Evolutionary conservation across 306 rosid genomes (phyloP).

Genomic region (Prunus fruticosa): DNA sequence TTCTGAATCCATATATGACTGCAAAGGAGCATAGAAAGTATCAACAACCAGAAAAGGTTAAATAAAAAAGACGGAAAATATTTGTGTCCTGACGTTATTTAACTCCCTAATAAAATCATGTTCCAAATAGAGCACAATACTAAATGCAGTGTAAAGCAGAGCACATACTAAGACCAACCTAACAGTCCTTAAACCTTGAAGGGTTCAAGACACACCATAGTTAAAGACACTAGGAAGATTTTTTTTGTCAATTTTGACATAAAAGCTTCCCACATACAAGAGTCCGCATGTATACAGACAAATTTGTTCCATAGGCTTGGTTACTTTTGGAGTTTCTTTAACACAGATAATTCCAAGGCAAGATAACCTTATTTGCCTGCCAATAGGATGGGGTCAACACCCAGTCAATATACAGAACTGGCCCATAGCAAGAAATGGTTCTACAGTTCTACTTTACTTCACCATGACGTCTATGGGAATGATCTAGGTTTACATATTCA

Average conservation of each 20-base stretch:
- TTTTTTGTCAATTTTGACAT: neutral
- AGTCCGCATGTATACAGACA: neutral
- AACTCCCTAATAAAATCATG: neutral
- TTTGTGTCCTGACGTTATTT: neutral
- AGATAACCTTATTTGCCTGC: neutral
- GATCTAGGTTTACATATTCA: neutral
- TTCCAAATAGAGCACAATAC: neutral
- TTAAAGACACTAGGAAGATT: neutral
- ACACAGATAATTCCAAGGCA: neutral
- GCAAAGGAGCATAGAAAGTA: conserved; percentile 34
- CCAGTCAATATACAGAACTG: neutral
- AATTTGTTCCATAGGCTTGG: neutral
- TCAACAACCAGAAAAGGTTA: conserved; percentile 12
- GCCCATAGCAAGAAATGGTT: neutral
- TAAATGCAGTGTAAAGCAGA: neutral
- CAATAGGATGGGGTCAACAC: neutral
- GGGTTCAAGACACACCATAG: neutral
- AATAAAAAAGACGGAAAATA: neutral
- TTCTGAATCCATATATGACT: conserved; percentile 98
- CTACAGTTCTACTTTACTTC: neutral
- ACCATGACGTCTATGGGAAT: neutral
- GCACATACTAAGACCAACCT: neutral
- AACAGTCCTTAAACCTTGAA: neutral
- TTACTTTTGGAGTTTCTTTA: neutral
- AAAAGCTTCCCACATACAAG: neutral